Base-by-base conservation (phyloP, 106 monocot species). In the Dendrobium chrysotoxum region DNA sequence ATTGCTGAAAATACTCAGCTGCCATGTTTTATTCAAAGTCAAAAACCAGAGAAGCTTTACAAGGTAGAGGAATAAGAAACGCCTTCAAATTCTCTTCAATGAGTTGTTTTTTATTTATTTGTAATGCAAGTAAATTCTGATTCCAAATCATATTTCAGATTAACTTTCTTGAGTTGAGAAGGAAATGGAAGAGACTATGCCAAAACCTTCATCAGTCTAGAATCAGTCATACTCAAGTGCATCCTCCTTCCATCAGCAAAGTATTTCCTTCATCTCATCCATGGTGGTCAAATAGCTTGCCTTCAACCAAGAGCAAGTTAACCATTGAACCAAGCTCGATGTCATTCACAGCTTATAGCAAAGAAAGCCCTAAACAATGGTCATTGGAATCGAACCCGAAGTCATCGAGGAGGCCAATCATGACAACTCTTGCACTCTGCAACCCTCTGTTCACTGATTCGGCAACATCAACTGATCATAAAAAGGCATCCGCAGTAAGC, bases 101-200 rank as follows among this genome's bases (percentile, higher is more conserved):
- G 28, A 35, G 3, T 70, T 55, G 16, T 15, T 58, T 57, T 35
- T 12, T 30, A 35, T 55, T 16, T 16, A 21, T 53, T 53, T 13
- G 23, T n/a, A 40, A 44, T 72, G 10, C 26, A 2, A 12, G 15
- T 53, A 1, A 18, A 26, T 26, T 40, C 3, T 7, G 46, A 17
- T 47, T 78, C 45, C 30, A 35, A 79, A 28, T 70, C 11, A 30
- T 38, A 47, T 65, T 84, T 82, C 84, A 95, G 92, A 85, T 85
- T 40, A 64, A 73, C 28, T 78, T 91, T 76, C 26, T 80, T 25
- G 92, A 98, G 47, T 67, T 92, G 81, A 89, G 80, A 77, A 88
- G 82, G 67, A 95, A 92, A 88, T 95, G 95, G 92, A 93, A 81
- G 72, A 87, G 88, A 77, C 50, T 87, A 25, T 94, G 95, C 81